These are phyloP conservation scores for Acidomyces sp. DNA, from an alignment of 495 filamentous ascomycete species.

Conservation along the genomic window DNA sequence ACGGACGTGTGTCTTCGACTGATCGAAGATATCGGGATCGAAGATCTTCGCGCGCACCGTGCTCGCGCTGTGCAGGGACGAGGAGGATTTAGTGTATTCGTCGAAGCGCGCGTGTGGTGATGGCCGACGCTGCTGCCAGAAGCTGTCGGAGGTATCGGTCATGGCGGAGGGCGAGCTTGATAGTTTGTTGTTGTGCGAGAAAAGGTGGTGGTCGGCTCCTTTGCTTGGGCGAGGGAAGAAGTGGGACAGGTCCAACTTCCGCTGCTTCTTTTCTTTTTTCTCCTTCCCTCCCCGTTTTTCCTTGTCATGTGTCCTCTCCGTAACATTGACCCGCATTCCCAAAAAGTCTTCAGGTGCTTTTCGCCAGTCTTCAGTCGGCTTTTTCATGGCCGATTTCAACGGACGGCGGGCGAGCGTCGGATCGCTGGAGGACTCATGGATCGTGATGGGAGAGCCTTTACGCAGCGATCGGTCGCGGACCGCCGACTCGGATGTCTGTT, in stretches of 20 bases:
- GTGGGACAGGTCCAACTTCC: constrained; percentile 25
- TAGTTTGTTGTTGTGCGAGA: constrained; percentile 26
- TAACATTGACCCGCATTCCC: too few species aligned
- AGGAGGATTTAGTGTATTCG: too few species aligned
- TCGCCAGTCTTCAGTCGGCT: constrained; percentile 1
- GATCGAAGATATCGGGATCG: constrained; percentile 26
- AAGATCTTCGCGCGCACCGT: constrained; percentile 19
- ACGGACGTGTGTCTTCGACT: constrained; percentile 28
- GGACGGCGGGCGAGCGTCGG: constrained; percentile 4
- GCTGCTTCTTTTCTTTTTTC: too few species aligned
- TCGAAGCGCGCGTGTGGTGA: constrained; percentile 10
- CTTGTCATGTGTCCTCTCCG: too few species aligned
- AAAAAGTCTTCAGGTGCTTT: not conserved
- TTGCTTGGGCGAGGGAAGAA: constrained; percentile 24
- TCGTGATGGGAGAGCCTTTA: constrained; percentile 19
- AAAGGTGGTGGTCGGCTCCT: constrained; percentile 1
- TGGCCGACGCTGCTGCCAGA: constrained; percentile 11
- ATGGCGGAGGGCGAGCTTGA: constrained; percentile 22
- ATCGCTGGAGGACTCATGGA: constrained; percentile 15
- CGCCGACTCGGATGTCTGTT: constrained; percentile 30
- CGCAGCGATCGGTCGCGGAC: constrained; percentile 27
- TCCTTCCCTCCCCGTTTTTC: too few species aligned
- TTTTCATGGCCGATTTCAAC: constrained; percentile 8
- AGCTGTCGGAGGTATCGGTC: constrained; percentile 22
- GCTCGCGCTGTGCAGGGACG: too few species aligned